phyloP scores from a whole-genome alignment of 2,329 filamentous ascomycete genomes.

The Bipolaris cookei region DNA sequence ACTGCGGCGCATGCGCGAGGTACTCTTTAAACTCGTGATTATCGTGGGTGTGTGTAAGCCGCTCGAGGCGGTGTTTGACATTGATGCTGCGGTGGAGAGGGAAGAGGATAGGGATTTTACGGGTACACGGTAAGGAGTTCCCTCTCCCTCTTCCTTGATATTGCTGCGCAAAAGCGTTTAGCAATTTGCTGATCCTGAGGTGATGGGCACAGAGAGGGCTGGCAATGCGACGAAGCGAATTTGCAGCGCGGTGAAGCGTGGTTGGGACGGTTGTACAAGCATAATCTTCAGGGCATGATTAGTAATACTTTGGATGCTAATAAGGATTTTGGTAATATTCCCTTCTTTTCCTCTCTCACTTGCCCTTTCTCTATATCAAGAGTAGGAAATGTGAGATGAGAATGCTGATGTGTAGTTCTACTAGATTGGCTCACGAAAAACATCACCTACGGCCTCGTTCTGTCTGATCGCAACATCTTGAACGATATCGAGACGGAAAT shows the following conservation, averaged over 20 bases:
- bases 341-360: too few species aligned
- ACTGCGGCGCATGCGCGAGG: constrained; percentile 62
- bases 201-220: constrained; percentile 53
- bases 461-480: constrained; percentile 63
- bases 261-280: constrained; percentile 63
- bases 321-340: constrained; percentile 52
- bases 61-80: constrained; percentile 65
- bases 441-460: constrained; percentile 65
- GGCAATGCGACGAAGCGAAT: constrained; percentile 65
- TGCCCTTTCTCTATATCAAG: too few species aligned
- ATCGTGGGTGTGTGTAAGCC: constrained; percentile 69
- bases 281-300: constrained; percentile 53
- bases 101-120: constrained; percentile 65
- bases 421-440: constrained; percentile 59
- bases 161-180: too few species aligned
- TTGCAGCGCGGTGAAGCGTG: constrained; percentile 60
- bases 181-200: neutral
- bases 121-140: constrained; percentile 51
- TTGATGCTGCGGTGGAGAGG: constrained; percentile 56
- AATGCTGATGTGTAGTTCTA: neutral
- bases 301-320: constrained; percentile 51
- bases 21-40: constrained; percentile 62
- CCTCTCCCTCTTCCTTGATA: neutral
- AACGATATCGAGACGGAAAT: constrained; percentile 63
- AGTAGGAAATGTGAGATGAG: too few species aligned